phyloP scores from a whole-genome alignment of 768 basidiomycete species.

The Tulasnella sp. region DNA sequence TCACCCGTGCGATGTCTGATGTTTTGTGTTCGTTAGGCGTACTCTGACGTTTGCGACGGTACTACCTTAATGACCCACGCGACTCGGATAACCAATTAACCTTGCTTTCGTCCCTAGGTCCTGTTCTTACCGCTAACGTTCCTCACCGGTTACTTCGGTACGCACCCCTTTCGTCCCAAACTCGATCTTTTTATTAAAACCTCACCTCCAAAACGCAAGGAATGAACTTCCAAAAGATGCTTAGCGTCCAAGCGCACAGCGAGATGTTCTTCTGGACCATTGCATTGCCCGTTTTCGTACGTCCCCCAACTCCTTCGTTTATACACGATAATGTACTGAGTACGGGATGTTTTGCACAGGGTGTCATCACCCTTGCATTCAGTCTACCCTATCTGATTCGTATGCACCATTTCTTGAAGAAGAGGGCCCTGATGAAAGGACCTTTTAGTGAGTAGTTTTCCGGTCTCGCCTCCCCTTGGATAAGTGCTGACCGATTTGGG shows the following conservation, averaged over 20 bases:
- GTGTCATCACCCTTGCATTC: too few species aligned
- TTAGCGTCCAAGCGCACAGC: not conserved
- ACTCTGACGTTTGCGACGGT: not conserved
- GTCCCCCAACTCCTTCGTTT: too few species aligned
- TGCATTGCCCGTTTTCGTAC: constrained; percentile 43
- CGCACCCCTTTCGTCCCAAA: not conserved
- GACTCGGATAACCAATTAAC: constrained; percentile 32
- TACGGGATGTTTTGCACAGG: too few species aligned
- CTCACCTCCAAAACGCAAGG: not conserved
- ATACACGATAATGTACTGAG: too few species aligned
- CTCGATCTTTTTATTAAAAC: not conserved
- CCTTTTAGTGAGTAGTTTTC: too few species aligned
- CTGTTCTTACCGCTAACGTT: constrained; percentile 51
- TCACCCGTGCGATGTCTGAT: not conserved
- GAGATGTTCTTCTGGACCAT: constrained; percentile 45
- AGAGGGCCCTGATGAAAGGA: too few species aligned
- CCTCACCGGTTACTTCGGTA: constrained; percentile 57
- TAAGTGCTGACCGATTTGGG: too few species aligned
- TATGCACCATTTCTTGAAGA: too few species aligned
- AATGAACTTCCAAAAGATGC: constrained; percentile 3
- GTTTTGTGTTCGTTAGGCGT: constrained; percentile 35
- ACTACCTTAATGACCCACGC: not conserved
- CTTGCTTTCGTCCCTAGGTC: constrained; percentile 55
- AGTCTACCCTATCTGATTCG: too few species aligned
- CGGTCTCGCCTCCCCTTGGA: too few species aligned